These are phyloP conservation scores for Ogataea chonburiensis DNA, from an alignment of 805 yeast genomes.

Conservation along the genomic window DNA sequence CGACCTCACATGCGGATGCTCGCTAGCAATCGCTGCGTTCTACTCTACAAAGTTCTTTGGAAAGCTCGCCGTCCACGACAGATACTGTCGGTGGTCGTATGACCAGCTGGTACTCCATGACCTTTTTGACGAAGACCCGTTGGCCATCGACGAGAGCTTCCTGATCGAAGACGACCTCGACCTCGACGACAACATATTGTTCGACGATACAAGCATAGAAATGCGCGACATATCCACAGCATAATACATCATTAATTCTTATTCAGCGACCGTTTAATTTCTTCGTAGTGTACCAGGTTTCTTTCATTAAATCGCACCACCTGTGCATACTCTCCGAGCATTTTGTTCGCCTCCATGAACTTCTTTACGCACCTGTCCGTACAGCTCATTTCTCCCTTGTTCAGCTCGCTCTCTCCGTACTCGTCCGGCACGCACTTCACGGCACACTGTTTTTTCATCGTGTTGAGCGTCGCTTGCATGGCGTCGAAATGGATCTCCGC, in stretches of 20 bases:
- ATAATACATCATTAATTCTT: slow-evolving; percentile 14
- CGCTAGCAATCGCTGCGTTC: slow-evolving; percentile 71
- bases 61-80: slow-evolving; percentile 15
- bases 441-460: slow-evolving; percentile 61
- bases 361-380: slow-evolving; percentile 84
- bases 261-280: slow-evolving; percentile 20
- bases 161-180: slow-evolving; percentile 20
- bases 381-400: slow-evolving; percentile 81
- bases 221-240: slow-evolving; percentile 17
- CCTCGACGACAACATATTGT: slow-evolving; percentile 8
- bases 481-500: slow-evolving; percentile 72
- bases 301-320: slow-evolving; percentile 45
- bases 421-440: slow-evolving; percentile 81
- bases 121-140: slow-evolving; percentile 24
- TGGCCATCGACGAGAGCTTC: slow-evolving; percentile 18
- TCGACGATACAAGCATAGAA: slow-evolving; percentile 17
- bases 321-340: slow-evolving; percentile 55
- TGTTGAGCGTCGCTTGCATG: slow-evolving; percentile 46
- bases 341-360: slow-evolving; percentile 69
- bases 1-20: slow-evolving; percentile 91
- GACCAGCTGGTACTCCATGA: slow-evolving; percentile 10
- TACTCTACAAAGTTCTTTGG: slow-evolving; percentile 59
- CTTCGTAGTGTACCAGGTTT: slow-evolving; percentile 33
- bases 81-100: slow-evolving; percentile 26
- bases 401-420: slow-evolving; percentile 80